Base-by-base conservation (phyloP, 257 asterid species). In the Lavandula angustifolia region DNA sequence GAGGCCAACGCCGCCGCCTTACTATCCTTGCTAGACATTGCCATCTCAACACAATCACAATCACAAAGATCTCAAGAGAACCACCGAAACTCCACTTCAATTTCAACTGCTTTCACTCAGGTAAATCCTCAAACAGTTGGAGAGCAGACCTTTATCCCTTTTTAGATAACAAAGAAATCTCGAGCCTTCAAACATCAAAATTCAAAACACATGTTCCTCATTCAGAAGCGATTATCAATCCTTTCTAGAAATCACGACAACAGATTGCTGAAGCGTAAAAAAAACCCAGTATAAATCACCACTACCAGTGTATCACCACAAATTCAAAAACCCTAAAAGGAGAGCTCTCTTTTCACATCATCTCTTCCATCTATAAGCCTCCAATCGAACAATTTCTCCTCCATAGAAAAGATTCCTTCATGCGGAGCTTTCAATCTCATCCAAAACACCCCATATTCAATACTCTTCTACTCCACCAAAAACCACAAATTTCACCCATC, bases 21-120 rank as follows among this genome's bases (percentile, higher is more conserved):
- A 76, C 81, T 82, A 13, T 83, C 95, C 82, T 85, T 89, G 73
- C 83, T 80, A 81, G 95, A 61, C 82, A 82, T 82, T 47, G 90
- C 83, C 89, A 84, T 87, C 74, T 46, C 75, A 73, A 12, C 58
- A 72, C 72, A 68, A 66, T 31, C 64, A 8, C 18, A 55, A 29
- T 43, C 59, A 10, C 64, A 62, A 8, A 42, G 9, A 53, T 29
- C 38, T 35, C 69, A 48, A 68, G 34, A 46, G 62, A 14, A 18
- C 3, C 55, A 29, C 35, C 11, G 46, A 46, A 4, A 17, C 71
- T 34, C 37, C 14, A 56, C 16, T 34, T 43, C 29, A 27, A 9
- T 13, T 33, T 38, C 9, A 73, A 27, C 6, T 16, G 2, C 27
- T 50, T 41, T 40, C 70, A 71, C 65, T 70, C 51, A n/a, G 7